A percentile compares a stretch with the other conserved stretches of the same genome.
Conservation (phyloP, 768 basidiomycete genomes). For the Leccinum fibrillosum region DNA sequence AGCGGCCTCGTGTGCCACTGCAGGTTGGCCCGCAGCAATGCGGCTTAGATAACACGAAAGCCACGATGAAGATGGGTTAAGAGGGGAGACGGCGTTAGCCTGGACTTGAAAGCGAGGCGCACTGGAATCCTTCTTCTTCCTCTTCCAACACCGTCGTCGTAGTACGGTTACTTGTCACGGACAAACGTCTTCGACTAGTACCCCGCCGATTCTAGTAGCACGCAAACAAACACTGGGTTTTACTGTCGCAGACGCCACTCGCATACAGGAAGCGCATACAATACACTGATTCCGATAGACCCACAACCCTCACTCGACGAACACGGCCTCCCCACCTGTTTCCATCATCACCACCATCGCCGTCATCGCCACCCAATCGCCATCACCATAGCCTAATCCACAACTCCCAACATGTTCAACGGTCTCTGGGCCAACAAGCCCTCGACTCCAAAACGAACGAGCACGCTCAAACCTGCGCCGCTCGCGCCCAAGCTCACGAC, state of each 20-base stretch:
- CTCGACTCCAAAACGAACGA: constrained; percentile 17
- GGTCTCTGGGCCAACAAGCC: constrained; percentile 8
- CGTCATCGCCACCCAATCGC: background rate
- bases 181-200: no score
- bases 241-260: no score
- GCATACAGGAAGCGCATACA: no score
- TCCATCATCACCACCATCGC: no score
- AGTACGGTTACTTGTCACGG: background rate
- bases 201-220: no score
- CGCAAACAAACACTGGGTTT: no score
- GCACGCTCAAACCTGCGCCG: constrained; percentile 17
- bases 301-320: no score
- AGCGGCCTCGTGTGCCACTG: constrained; percentile 7
- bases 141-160: background rate
- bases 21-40: background rate
- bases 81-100: no score
- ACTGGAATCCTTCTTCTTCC: background rate
- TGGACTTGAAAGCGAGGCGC: background rate
- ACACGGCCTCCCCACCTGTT: background rate
- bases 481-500: constrained; percentile 25
- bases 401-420: background rate
- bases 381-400: background rate
- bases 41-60: constrained; percentile 15
- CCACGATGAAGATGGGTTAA: background rate
- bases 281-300: no score